Base-by-base conservation (phyloP, 75 land plant genomes). In the Picea sitchensis region DNA sequence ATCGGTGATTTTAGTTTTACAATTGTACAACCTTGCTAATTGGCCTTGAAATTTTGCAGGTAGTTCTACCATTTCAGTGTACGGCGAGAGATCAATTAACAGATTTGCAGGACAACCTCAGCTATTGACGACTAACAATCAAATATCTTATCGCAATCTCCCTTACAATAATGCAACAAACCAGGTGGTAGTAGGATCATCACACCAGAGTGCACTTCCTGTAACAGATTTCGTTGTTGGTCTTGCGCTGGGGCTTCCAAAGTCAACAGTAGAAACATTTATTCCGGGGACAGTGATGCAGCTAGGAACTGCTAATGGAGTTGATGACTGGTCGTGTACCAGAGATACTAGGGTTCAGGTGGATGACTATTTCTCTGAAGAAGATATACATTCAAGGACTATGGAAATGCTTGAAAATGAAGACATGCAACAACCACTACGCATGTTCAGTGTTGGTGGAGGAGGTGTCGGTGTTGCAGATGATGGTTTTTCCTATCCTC, bases 371-470 rank as follows among this genome's bases (percentile, higher is more conserved):
- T 80, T 91, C 60, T 81, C 92, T 21, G 96, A 93, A 85, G 98
- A 96, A 41, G 96, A 92, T 59, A 93, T 93, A 58, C 94, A 95
- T 11, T 68, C 91, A 30, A 88, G 86, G 80, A 93, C 93, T 77
- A 79, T 88, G 79, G 93, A 90, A 72, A 84, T 95, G 85, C 90
- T 95, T 58, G 95, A 90, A 79, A 91, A 86, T 82, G 98, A 95
- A 59, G 98, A 96, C 58, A 93, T 96, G 91, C 98, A 96, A 73
- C 92, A 93, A 12, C 63, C 91, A 76, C 88, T 96, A 30, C 90
- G 92, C 4, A 65, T 90, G 80, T 92, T 88, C 77, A 86, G 85
- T 75, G 85, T 87, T 82, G 89, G 90, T 14, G 82, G 81, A 17
- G 82, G 82, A 13, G 79, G 81, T 34, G 72, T 78, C 21, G 83